phyloP scores from a whole-genome alignment of 75 land plant species.

The Sequoia sempervirens region DNA sequence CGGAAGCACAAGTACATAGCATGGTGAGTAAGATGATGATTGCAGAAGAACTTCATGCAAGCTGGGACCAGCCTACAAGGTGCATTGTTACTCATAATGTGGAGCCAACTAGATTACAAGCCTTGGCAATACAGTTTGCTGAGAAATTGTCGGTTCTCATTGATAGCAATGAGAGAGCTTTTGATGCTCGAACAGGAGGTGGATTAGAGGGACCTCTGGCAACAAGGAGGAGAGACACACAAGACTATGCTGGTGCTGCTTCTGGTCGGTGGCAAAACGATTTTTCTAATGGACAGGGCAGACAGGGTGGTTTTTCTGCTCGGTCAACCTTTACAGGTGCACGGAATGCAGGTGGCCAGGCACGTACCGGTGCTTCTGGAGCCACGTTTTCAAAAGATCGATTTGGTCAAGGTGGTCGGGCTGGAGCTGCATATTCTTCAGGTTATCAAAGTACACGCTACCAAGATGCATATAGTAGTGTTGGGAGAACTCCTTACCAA shows the following conservation, averaged over 20 bases:
- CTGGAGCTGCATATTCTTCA: slow-evolving; percentile 21
- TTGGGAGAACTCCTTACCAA: too few species aligned
- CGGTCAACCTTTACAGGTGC: slow-evolving; percentile 23
- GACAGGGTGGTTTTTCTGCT: slow-evolving; percentile 31
- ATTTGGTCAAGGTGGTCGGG: slow-evolving; percentile 17
- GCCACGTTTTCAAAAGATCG: slow-evolving; percentile 25
- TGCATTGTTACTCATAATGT: too few species aligned
- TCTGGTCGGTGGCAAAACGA: slow-evolving; percentile 50
- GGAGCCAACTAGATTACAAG: slow-evolving; percentile 26
- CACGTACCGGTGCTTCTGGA: slow-evolving; percentile 22
- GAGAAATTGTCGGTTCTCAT: slow-evolving; percentile 72
- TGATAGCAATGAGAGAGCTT: slow-evolving; percentile 81
- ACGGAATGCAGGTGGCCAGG: slow-evolving; percentile 12
- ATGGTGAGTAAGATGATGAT: slow-evolving; percentile 89
- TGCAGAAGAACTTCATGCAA: slow-evolving; percentile 81
- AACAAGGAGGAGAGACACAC: slow-evolving; percentile 25
- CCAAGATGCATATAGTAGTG: too few species aligned
- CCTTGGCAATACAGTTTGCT: slow-evolving; percentile 68
- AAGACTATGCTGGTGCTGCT: slow-evolving; percentile 55
- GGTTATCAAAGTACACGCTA: slow-evolving; percentile 46
- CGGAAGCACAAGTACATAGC: slow-evolving; percentile 49
- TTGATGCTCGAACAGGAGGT: slow-evolving; percentile 75
- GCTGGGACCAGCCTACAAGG: slow-evolving; percentile 36
- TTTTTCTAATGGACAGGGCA: slow-evolving; percentile 23
- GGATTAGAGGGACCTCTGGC: slow-evolving; percentile 56